These are phyloP conservation scores for fission yeast (Schizosaccharomyces pombe) DNA, from an alignment of 805 yeast genomes.

Conservation along the genomic window DNA sequence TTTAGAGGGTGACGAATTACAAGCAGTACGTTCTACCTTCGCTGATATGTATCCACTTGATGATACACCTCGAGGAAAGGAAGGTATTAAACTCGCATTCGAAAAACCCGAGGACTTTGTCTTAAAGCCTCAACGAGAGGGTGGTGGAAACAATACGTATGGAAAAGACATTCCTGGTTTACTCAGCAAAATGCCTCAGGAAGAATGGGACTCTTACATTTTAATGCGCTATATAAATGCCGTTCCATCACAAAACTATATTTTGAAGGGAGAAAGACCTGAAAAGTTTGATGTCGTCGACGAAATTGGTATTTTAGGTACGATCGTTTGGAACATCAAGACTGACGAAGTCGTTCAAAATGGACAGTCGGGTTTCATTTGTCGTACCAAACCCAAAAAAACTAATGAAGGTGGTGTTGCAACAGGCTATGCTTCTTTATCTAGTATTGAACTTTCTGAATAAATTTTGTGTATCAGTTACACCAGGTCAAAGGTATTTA, in stretches of 20 bases:
- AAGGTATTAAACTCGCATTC: constrained; percentile 9
- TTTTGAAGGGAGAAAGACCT: constrained; percentile 42
- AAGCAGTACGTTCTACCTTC: constrained; percentile 27
- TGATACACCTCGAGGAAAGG: constrained; percentile 19
- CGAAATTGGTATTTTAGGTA: constrained; percentile 81
- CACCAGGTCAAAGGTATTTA: too few species aligned
- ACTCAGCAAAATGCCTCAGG: constrained; percentile 31
- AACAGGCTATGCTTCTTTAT: constrained; percentile 95
- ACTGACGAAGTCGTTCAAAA: constrained; percentile 25
- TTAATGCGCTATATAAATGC: constrained; percentile 85
- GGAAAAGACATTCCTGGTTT: constrained; percentile 64
- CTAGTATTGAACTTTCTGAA: constrained; percentile 38
- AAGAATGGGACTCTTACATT: constrained; percentile 74
- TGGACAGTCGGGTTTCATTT: constrained; percentile 56
- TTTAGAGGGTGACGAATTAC: constrained; percentile 14
- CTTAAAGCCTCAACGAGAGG: constrained; percentile 93
- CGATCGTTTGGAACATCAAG: constrained; percentile 46
- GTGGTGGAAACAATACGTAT: constrained; percentile 92
- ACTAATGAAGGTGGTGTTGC: constrained; percentile 98
- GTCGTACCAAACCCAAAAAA: constrained; percentile 67
- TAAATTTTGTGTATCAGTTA: too few species aligned
- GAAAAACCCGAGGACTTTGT: constrained; percentile 43
- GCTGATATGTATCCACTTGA: constrained; percentile 78
- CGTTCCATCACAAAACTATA: constrained; percentile 39
- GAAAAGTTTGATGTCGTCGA: constrained; percentile 56